Percentiles rank a stretch among this genome's conserved stretches.
phyloP scores from a whole-genome alignment of 2,329 filamentous ascomycete genomes.

The Fusarium oligoseptatum region DNA sequence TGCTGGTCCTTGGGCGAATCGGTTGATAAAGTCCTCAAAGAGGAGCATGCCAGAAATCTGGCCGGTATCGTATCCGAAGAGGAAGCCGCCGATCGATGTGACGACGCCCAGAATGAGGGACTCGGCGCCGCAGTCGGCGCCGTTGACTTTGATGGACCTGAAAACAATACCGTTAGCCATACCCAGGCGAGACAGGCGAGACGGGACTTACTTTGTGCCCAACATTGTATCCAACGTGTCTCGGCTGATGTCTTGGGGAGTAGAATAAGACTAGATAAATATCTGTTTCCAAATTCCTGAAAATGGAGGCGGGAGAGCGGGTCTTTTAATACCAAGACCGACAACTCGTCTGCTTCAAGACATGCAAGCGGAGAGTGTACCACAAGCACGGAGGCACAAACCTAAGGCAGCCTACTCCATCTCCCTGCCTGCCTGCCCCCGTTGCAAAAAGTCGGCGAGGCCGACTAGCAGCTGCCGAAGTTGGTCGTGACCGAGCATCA shows the following conservation, averaged over 20 bases:
- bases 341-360: constrained; percentile 19
- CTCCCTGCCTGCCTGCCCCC: neutral
- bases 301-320: constrained; percentile 26
- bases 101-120: constrained; percentile 61
- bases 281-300: constrained; percentile 16
- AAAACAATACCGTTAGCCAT: constrained; percentile 8
- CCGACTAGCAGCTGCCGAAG: constrained; percentile 1
- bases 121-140: constrained; percentile 57
- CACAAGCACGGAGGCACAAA: constrained; percentile 20
- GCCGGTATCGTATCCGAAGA: constrained; percentile 75
- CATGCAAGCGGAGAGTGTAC: constrained; percentile 28
- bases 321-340: constrained; percentile 36
- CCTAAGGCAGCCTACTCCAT: constrained; percentile 3
- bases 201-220: constrained; percentile 39
- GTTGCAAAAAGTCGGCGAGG: constrained; percentile 3
- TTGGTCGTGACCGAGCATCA: constrained; percentile 19
- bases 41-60: constrained; percentile 67
- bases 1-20: constrained; percentile 64
- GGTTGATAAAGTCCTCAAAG: constrained; percentile 66
- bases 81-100: constrained; percentile 71
- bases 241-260: constrained; percentile 11
- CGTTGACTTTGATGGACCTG: constrained; percentile 58
- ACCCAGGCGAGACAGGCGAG: neutral
- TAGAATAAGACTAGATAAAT: constrained; percentile 21
- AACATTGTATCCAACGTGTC: constrained; percentile 42